Base-by-base conservation (phyloP, 1,284 basidiomycete species). In the Inonotus obliquus region DNA sequence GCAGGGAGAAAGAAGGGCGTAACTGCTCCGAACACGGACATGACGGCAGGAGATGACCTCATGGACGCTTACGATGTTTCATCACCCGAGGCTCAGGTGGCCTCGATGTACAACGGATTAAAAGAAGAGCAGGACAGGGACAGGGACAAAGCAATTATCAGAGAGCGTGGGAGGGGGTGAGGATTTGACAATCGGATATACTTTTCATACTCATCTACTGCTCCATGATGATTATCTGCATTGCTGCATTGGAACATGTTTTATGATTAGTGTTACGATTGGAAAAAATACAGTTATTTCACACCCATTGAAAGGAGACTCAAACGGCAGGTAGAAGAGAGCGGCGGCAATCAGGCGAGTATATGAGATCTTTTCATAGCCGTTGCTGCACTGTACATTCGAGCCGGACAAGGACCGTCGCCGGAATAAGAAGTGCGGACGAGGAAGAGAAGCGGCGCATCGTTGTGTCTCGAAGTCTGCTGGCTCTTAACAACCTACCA, bases 31-130 rank as follows among this genome's bases (percentile, higher is more conserved):
- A 54, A 41, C 17, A 39, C 35, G 38, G 51, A 41, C 11, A 58
- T 73, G 72, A 14, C 75, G 73, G 57, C 67, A 53, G 70, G 63
- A 71, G 62, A 67, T 39, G 75, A 66, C 76, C 76, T 54, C 19
- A 55, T 57, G 54, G 63, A 67, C 19, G 60, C 38, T 27, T 61
- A 51, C 58, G 62, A 47, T 21, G 60, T 51, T 44, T 32, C 61
- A 55, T 38, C 49, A 9, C 48, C 54, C 10, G 63, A 63, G 52
- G 57, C 54, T 35, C 54, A 51, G 61, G 63, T 39, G 35, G 57
- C 59, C 49, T 29, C 54, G 61, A 65, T 51, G 29, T 38, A 55
- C 45, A 47, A 39, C 65, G 65, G 19, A 62, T 62, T 48, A 61
- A 64, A 55, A 57, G 65, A 49, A 35, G 65, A 61, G 54, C 59